Evolutionary conservation across 1,139 yeast genomes (phyloP).

Genomic region (Torulaspora pretoriensis): DNA sequence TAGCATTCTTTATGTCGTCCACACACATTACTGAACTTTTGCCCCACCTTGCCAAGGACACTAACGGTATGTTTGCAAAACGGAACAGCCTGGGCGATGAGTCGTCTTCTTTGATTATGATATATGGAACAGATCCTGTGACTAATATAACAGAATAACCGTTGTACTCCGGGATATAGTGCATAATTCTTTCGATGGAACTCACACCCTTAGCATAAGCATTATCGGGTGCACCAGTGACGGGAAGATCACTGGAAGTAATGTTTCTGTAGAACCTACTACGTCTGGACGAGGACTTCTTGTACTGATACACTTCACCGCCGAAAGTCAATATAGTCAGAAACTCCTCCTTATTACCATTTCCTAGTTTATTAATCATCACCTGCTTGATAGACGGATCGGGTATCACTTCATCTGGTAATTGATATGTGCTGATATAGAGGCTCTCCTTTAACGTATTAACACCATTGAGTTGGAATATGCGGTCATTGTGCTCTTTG

Average conservation of each 20-base stretch:
- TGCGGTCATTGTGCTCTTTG: constrained; percentile 59
- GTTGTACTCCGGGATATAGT: constrained; percentile 54
- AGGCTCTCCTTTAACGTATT: constrained; percentile 54
- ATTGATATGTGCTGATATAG: constrained; percentile 53
- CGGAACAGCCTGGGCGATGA: constrained; percentile 65
- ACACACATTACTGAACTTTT: constrained; percentile 52
- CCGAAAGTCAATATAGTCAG: constrained; percentile 70
- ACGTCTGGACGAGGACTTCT: constrained; percentile 45
- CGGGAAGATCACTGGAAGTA: constrained; percentile 44
- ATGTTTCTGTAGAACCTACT: constrained; percentile 45
- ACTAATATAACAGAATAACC: constrained; percentile 62
- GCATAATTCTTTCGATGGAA: constrained; percentile 62
- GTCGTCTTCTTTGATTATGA: constrained; percentile 59
- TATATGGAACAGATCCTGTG: constrained; percentile 71
- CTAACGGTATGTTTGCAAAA: constrained; percentile 60
- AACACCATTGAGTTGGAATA: constrained; percentile 59
- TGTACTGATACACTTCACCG: constrained; percentile 71
- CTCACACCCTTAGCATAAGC: constrained; percentile 64
- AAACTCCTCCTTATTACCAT: constrained; percentile 51
- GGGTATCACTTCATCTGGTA: constrained; percentile 54
- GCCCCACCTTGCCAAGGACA: constrained; percentile 47
- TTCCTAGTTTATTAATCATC: constrained; percentile 64
- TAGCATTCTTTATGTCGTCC: constrained; percentile 66
- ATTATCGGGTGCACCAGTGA: constrained; percentile 75
- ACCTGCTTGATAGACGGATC: constrained; percentile 76